A percentile compares a stretch with the other conserved stretches of the same genome.
Evolutionary conservation across 306 rosid species (phyloP).

Genomic region (Acacia crassicarpa): DNA sequence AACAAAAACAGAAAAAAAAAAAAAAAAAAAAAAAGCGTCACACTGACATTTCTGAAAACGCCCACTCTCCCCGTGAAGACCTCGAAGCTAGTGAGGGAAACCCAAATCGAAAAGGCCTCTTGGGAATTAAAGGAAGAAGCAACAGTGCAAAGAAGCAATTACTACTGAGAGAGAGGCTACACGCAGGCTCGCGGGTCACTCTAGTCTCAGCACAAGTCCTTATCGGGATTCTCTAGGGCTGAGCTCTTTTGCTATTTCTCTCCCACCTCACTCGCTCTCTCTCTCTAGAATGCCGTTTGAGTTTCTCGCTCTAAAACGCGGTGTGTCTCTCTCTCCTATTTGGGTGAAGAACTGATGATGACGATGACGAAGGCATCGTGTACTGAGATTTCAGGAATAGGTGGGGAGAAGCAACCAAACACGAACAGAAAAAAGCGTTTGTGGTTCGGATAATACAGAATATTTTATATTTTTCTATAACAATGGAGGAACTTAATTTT

Average conservation of each 20-base stretch:
- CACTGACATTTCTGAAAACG: conserved; percentile 38
- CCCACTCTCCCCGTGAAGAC: conserved; percentile 32
- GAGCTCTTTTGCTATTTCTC: conserved; percentile 24
- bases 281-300: conserved; percentile 27
- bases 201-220: conserved; percentile 58
- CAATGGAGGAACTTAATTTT: no score
- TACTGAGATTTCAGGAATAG: conserved; percentile 32
- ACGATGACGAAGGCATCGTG: conserved; percentile 33
- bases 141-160: conserved; percentile 36
- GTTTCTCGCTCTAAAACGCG: conserved; percentile 28
- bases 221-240: conserved; percentile 62
- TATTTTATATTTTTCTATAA: conserved; percentile 4
- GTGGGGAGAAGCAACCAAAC: conserved; percentile 52
- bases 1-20: background rate
- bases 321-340: conserved; percentile 17
- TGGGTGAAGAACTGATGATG: conserved; percentile 43
- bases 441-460: conserved; percentile 52
- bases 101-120: conserved; percentile 31
- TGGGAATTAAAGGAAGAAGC: conserved; percentile 38
- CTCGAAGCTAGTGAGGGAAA: conserved; percentile 25
- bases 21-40: background rate
- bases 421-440: conserved; percentile 52
- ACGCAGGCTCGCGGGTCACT: background rate
- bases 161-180: conserved; percentile 19
- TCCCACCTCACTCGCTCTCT: conserved; percentile 25